Evolutionary conservation across 2,329 filamentous ascomycete genomes (phyloP).

Genomic region (Neofusicoccum parvum): DNA sequence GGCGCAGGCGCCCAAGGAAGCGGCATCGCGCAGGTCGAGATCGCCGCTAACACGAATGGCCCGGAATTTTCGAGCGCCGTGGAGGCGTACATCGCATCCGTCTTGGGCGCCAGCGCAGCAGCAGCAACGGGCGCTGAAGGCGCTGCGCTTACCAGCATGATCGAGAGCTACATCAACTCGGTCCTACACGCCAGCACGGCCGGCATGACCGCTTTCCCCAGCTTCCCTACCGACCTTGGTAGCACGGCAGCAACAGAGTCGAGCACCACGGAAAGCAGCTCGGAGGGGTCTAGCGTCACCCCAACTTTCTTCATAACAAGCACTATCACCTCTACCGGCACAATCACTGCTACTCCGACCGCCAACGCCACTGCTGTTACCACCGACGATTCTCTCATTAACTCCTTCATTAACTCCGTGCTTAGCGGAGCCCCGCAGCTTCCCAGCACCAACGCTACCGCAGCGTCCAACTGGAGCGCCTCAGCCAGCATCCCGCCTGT

Average conservation of each 20-base stretch:
- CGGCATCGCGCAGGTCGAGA: conserved; percentile 6
- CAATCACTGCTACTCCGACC: neutral
- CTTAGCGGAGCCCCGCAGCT: conserved; percentile 25
- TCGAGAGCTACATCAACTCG: conserved; percentile 4
- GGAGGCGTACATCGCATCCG: conserved; percentile 1
- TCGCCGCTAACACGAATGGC: neutral
- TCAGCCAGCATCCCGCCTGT: neutral
- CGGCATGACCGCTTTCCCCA: neutral
- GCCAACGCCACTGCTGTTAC: neutral
- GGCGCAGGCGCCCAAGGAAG: neutral
- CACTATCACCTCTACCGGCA: conserved; percentile 6
- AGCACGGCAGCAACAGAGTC: conserved; percentile 18
- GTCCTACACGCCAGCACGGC: neutral
- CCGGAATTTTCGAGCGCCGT: neutral
- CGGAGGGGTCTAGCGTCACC: neutral
- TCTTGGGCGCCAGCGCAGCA: neutral
- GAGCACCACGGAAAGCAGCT: conserved; percentile 21
- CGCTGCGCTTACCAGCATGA: neutral
- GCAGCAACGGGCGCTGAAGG: neutral
- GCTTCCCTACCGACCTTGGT: neutral
- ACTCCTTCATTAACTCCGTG: conserved; percentile 14
- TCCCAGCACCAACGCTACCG: conserved; percentile 38
- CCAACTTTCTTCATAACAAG: neutral
- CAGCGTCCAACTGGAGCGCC: neutral
- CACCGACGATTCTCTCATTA: neutral